Evolutionary conservation across 345 rosid genomes (phyloP), one percentile per base, ranked within the genome.

Genomic region (Turritis glabra): DNA sequence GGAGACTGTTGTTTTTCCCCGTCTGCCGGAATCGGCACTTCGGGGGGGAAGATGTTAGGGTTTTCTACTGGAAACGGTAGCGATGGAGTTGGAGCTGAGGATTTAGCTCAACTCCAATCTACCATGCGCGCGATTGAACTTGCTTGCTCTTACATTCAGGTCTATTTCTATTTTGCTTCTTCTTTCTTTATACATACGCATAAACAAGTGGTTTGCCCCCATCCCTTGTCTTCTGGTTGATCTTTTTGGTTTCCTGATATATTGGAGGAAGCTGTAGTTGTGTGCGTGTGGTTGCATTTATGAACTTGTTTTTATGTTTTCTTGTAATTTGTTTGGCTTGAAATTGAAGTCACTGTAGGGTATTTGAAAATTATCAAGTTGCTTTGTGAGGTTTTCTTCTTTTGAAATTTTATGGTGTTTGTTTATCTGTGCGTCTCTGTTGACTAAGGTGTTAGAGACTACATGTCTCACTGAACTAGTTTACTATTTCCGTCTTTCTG

Each of bases 81-180:
- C 12, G 77, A 35, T 2, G 83, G 79, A 55, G 64, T 35, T 75
- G 73, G 63, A 21, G 43, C 78, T 32, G 57, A 80, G 47, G 97
- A 92, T 74, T 78, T 90, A 80, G 84, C 85, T 30, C 91, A 83
- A 71, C 85, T 92, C 15, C 94, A 86, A 58, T 86, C 98, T 69
- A 89, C 95, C 53, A 89, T 95, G 99, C 90, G 77, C n/a, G 82
- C 97, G 80, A 92, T 95, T 81, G 99, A 95, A 83, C 80, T 84
- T 47, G 99, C 99, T 62, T 95, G 98, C 86, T 76, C 96, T 75
- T 84, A 89, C 69, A 84, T 92, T 78, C 97, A 95, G 96, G 99
- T 95, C 60, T 35, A 37, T 67, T 21, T 56, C n/a, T 50, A n/a
- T 74, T 22, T 50, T 55, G 55, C 44, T 33, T 21, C 22, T 40